A percentile compares a stretch with the other conserved stretches of the same genome.
These are phyloP conservation scores for Spirogloea muscicola DNA, from an alignment of 139 green algal genomes.

Conservation along the genomic window DNA sequence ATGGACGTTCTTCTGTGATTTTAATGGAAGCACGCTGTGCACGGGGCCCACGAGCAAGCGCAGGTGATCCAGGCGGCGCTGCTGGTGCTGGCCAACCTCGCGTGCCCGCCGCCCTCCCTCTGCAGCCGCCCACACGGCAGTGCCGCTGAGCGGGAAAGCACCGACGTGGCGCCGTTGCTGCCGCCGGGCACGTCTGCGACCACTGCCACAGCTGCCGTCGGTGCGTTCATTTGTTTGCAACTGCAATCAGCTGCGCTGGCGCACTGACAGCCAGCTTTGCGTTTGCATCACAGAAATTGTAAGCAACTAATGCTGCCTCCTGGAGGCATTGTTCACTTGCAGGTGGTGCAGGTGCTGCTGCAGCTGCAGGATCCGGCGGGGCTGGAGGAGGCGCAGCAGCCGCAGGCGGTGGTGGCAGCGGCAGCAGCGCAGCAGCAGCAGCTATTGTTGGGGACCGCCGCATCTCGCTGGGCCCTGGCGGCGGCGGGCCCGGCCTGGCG, in stretches of 20 bases:
- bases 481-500: constrained; percentile 23
- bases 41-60: neutral
- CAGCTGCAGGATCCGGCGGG: neutral
- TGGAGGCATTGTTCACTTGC: no score
- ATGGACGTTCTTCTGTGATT: no score
- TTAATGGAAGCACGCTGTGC: neutral
- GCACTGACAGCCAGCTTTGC: no score
- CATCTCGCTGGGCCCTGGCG: constrained; percentile 34
- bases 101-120: constrained; percentile 50
- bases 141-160: no score
- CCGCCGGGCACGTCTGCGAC: no score
- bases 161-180: no score
- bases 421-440: neutral
- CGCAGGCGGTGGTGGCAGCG: neutral
- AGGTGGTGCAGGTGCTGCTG: neutral
- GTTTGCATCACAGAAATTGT: no score
- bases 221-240: no score
- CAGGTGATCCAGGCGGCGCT: constrained; percentile 55
- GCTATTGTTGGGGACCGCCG: constrained; percentile 25
- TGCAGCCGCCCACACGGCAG: constrained; percentile 14
- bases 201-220: no score
- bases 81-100: constrained; percentile 56
- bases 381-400: neutral
- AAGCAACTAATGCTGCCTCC: no score
- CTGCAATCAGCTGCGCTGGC: no score